Percentiles rank a stretch among this genome's conserved stretches.
Conservation (phyloP, 257 asterid species). For the Plantago elongata region DNA sequence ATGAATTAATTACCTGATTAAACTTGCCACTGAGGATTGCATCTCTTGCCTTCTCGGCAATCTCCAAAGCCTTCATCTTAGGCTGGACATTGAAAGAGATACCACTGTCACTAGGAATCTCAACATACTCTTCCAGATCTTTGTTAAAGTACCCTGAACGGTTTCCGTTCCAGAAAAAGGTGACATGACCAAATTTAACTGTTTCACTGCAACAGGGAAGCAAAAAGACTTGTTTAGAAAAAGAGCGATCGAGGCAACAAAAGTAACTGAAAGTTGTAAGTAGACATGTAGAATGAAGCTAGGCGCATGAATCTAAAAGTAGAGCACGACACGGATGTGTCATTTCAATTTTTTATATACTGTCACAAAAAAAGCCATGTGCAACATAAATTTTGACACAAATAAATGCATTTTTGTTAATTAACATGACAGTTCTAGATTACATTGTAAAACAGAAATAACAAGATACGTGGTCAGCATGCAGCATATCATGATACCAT, state of each 20-base stretch:
- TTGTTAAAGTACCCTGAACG: conserved; percentile 84
- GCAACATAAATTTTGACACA: too few relatives aligned
- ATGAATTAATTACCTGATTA: conserved; percentile 73
- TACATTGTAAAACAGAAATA: too few relatives aligned
- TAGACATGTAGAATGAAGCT: too few relatives aligned
- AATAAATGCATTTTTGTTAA: too few relatives aligned
- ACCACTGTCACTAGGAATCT: conserved; percentile 86
- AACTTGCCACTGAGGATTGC: conserved; percentile 80
- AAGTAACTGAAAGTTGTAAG: neutral
- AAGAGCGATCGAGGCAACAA: conserved; percentile 1
- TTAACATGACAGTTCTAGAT: too few relatives aligned
- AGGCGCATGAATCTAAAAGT: neutral
- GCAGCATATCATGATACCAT: neutral
- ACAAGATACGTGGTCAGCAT: too few relatives aligned
- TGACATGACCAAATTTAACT: conserved; percentile 87
- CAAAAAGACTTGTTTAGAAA: neutral
- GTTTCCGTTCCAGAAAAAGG: conserved; percentile 93
- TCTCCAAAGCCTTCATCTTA: conserved; percentile 94
- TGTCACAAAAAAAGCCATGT: neutral
- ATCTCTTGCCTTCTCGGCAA: conserved; percentile 90
- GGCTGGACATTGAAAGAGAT: conserved; percentile 88
- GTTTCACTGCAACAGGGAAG: conserved; percentile 61
- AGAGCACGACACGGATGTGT: too few relatives aligned
- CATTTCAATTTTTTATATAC: neutral
- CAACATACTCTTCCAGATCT: conserved; percentile 85